Evolutionary conservation across 345 rosid species (phyloP).

Genomic region (Syzygium grande): DNA sequence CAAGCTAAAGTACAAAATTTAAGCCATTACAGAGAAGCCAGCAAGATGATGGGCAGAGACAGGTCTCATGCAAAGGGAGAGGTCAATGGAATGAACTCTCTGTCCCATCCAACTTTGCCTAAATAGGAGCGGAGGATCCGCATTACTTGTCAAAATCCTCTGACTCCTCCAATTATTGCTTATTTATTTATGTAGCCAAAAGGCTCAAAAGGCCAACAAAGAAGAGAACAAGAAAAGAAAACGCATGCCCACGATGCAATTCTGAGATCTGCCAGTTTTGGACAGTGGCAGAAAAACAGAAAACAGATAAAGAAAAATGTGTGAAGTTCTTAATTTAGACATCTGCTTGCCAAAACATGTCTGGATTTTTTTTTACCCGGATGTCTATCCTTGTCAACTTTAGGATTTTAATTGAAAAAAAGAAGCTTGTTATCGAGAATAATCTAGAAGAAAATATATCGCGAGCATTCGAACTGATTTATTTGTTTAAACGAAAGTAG

Average conservation of each 20-base stretch:
- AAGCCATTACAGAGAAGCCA: background rate
- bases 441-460: background rate
- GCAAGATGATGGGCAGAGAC: background rate
- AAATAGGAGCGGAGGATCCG: constrained; percentile 17
- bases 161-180: constrained; percentile 2
- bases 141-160: constrained; percentile 15
- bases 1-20: background rate
- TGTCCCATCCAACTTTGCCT: background rate
- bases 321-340: background rate
- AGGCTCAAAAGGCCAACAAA: background rate
- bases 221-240: background rate
- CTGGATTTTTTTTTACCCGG: background rate
- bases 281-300: background rate
- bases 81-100: background rate
- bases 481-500: background rate
- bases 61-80: background rate
- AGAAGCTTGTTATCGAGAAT: background rate
- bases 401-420: background rate
- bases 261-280: background rate
- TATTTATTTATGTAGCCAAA: background rate
- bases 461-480: background rate
- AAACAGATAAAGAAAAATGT: background rate
- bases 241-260: background rate
- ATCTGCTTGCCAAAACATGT: background rate
- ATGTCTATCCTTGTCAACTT: background rate